Conservation (phyloP, 2,329 filamentous ascomycete species). For the Trichocomaceae sp. region DNA sequence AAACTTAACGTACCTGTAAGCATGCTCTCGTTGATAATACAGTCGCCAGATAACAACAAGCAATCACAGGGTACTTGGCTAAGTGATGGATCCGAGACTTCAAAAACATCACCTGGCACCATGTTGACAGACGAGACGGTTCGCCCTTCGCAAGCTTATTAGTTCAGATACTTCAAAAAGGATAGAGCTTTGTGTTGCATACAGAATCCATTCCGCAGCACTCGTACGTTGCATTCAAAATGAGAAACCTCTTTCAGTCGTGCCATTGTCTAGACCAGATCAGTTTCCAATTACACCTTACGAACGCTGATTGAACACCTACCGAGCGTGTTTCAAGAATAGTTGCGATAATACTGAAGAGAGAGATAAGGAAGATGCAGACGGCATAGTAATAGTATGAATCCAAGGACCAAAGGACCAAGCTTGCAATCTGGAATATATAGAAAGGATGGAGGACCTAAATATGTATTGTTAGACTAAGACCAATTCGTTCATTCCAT, state of each 20-base stretch:
- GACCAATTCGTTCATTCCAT: neutral
- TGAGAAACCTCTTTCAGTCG: conserved; percentile 83
- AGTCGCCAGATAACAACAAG: conserved; percentile 83
- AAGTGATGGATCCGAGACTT: conserved; percentile 87
- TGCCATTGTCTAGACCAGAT: conserved; percentile 63
- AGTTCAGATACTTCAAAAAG: neutral
- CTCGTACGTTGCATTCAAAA: conserved; percentile 92
- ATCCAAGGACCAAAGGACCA: conserved; percentile 90
- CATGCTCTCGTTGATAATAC: conserved; percentile 99
- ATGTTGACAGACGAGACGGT: conserved; percentile 79
- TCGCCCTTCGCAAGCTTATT: conserved; percentile 53
- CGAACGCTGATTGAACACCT: conserved; percentile 27
- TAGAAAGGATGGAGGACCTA: conserved; percentile 95
- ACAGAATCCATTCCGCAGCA: conserved; percentile 93
- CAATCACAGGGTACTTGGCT: conserved; percentile 88
- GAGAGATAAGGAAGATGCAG: conserved; percentile 91
- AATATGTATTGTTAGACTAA: conserved; percentile 1
- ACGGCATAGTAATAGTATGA: conserved; percentile 96
- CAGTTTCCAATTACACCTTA: neutral
- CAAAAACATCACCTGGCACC: conserved; percentile 92
- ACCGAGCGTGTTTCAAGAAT: conserved; percentile 81
- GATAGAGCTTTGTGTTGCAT: conserved; percentile 25
- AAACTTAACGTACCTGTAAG: conserved; percentile 56
- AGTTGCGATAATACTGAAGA: conserved; percentile 83
- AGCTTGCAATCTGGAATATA: conserved; percentile 91